A percentile compares a stretch with the other conserved stretches of the same genome.
These are phyloP conservation scores for Astrocystis sublimbata DNA, from an alignment of 495 filamentous ascomycete species.

Conservation along the genomic window DNA sequence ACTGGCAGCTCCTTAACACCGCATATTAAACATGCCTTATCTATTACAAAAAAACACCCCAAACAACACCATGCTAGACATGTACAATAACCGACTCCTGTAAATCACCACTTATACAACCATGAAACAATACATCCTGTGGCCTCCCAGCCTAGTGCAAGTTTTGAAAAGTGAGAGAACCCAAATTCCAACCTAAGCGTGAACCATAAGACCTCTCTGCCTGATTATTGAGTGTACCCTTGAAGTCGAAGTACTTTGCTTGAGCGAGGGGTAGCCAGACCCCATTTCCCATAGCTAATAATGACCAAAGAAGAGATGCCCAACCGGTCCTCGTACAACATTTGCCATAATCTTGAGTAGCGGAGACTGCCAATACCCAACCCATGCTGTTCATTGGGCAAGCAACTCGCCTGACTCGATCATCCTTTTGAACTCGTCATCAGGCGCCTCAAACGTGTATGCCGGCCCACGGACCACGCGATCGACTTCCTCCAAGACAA, in stretches of 20 bases:
- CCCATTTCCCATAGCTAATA: neutral
- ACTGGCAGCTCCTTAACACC: neutral
- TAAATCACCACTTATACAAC: neutral
- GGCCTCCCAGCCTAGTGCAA: too few relatives aligned
- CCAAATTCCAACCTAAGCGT: neutral
- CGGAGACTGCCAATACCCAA: neutral
- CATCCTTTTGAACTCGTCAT: slow-evolving; percentile 44
- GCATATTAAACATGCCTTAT: neutral
- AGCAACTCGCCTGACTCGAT: slow-evolving; percentile 43
- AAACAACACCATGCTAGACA: neutral
- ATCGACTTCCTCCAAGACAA: slow-evolving; percentile 57
- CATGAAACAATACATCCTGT: neutral
- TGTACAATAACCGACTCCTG: neutral
- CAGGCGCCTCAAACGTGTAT: slow-evolving; percentile 44
- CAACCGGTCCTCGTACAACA: slow-evolving; percentile 12
- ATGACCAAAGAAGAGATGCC: neutral
- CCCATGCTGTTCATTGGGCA: slow-evolving; percentile 12
- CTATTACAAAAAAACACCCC: neutral
- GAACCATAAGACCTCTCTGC: neutral
- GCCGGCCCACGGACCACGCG: slow-evolving; percentile 44
- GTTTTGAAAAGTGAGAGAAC: too few relatives aligned
- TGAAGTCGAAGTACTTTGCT: neutral
- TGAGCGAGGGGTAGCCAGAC: neutral
- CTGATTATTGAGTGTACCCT: neutral
- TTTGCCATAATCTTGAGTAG: neutral